These are phyloP conservation scores for Calonectria hawksworthii DNA, from an alignment of 2,329 filamentous ascomycete species.

Conservation along the genomic window DNA sequence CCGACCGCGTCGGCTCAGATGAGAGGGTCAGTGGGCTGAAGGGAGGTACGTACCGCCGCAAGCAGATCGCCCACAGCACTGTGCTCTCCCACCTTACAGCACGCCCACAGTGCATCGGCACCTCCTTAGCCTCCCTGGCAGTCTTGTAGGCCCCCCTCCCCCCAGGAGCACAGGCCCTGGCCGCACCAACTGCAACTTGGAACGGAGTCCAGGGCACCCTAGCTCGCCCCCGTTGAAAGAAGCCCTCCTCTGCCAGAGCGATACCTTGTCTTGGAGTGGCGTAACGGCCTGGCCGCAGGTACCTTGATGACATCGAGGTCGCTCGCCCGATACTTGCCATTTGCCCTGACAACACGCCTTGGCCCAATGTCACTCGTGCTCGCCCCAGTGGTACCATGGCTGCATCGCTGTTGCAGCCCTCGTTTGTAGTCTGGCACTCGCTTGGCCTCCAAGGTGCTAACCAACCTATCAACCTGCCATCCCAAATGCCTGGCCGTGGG, in stretches of 20 bases:
- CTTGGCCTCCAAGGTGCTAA: background rate
- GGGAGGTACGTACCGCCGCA: slow-evolving; percentile 35
- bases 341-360: slow-evolving; percentile 27
- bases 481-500: background rate
- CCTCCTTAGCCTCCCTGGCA: slow-evolving; percentile 6
- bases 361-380: slow-evolving; percentile 34
- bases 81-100: slow-evolving; percentile 6
- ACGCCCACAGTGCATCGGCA: slow-evolving; percentile 14
- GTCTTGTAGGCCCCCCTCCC: too few species aligned
- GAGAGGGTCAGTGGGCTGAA: slow-evolving; percentile 35
- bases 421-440: background rate
- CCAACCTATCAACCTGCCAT: background rate
- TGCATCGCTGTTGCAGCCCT: slow-evolving; percentile 12
- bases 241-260: slow-evolving; percentile 12
- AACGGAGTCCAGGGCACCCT: slow-evolving; percentile 12
- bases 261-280: slow-evolving; percentile 35
- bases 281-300: slow-evolving; percentile 41
- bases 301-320: slow-evolving; percentile 23
- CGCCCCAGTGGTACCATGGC: slow-evolving; percentile 8
- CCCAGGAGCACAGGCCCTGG: background rate
- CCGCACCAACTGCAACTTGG: slow-evolving; percentile 12
- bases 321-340: slow-evolving; percentile 14
- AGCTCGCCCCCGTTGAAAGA: slow-evolving; percentile 13
- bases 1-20: slow-evolving; percentile 34
- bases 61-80: slow-evolving; percentile 39